Conservation (phyloP, 129 eudicot genomes). For the Artemisia argyi region DNA sequence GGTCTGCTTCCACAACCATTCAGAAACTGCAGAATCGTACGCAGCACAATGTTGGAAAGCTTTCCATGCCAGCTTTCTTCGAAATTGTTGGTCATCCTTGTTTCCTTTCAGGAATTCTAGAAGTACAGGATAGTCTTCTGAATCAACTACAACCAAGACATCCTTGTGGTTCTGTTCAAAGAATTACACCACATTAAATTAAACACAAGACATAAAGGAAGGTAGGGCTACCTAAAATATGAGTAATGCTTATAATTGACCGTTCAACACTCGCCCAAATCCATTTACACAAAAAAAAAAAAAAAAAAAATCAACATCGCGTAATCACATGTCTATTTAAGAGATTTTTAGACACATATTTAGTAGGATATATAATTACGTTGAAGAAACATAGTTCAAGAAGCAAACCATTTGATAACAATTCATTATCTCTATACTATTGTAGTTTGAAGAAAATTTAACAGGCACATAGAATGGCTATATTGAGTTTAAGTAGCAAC, state of each 20-base stretch:
- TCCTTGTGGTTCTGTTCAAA: conserved; percentile 86
- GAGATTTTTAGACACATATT: too few relatives aligned
- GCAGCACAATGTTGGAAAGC: conserved; percentile 94
- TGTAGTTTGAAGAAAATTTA: too few relatives aligned
- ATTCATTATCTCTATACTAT: background rate
- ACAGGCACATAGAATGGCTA: too few relatives aligned
- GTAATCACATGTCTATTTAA: too few relatives aligned
- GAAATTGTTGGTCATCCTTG: conserved; percentile 63
- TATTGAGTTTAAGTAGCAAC: conserved; percentile 30
- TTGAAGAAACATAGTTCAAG: background rate
- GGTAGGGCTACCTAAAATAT: background rate
- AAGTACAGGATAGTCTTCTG: conserved; percentile 76
- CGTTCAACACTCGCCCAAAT: too few relatives aligned
- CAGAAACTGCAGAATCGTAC: conserved; percentile 98
- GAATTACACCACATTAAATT: background rate
- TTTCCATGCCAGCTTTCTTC: conserved; percentile 88
- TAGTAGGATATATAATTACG: too few relatives aligned
- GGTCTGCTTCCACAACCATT: conserved; percentile 96
- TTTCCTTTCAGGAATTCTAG: conserved; percentile 60
- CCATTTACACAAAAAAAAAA: too few relatives aligned
- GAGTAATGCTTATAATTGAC: too few relatives aligned
- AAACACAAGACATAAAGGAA: background rate
- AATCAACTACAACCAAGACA: conserved; percentile 94
- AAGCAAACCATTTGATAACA: background rate
- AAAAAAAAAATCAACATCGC: too few relatives aligned